phyloP scores from a whole-genome alignment of 176 grass and related monocot genomes.

The Avena atlantica region DNA sequence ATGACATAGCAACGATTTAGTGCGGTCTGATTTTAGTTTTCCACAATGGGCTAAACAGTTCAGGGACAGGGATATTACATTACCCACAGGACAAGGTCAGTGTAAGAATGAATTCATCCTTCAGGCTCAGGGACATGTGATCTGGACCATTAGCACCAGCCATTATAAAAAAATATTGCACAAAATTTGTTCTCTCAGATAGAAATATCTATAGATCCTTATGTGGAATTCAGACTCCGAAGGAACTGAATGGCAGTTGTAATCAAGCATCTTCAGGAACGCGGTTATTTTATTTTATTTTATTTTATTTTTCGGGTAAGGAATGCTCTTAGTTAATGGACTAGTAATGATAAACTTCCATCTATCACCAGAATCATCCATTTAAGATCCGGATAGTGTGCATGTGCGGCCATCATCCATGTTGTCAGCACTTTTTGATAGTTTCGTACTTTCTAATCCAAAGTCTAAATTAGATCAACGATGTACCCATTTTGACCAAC shows the following conservation, averaged over 20 bases:
- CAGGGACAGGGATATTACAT: background rate
- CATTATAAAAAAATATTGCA: background rate
- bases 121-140: background rate
- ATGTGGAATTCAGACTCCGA: conserved; percentile 1
- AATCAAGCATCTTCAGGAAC: background rate
- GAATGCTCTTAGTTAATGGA: too few relatives aligned
- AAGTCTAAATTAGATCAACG: too few relatives aligned
- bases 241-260: conserved; percentile 3
- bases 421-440: too few relatives aligned
- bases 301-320: too few relatives aligned
- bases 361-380: too few relatives aligned
- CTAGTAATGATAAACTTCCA: too few relatives aligned
- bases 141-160: background rate
- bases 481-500: too few relatives aligned
- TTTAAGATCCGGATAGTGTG: too few relatives aligned
- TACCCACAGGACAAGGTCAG: background rate
- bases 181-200: background rate
- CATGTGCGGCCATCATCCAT: too few relatives aligned
- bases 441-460: too few relatives aligned
- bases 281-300: too few relatives aligned
- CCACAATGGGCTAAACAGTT: background rate
- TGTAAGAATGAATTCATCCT: background rate
- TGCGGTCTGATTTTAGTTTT: background rate
- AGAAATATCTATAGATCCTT: background rate
- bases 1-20: background rate